Base-by-base conservation (phyloP, 805 yeast genomes). In the Myxozyma kluyveri region DNA sequence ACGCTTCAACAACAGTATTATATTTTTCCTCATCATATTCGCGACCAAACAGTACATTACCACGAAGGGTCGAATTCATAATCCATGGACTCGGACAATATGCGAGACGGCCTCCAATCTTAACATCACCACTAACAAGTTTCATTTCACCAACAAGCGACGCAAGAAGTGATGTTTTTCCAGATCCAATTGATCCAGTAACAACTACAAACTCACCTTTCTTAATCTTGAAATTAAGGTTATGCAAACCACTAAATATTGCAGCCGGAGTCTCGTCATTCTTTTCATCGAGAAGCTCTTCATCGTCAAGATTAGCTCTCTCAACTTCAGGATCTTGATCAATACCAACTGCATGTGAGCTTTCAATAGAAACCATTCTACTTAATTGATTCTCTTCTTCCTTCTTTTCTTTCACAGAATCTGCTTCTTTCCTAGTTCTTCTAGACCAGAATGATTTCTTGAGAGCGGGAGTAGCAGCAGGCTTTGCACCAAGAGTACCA, bases 181-280 rank as follows among this genome's bases (percentile, higher is more conserved):
- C 96, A 2, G 88, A 75, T 2, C 96, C 96, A 62, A 88, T 85
- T 1, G 83, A 69, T 14, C 96, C 96, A 0, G 91, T 85, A 23
- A 86, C 75, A 53, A 85, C 84, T 5, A 88, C 70, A 46, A 89
- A 79, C 63, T 87, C 95, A 21, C 86, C 86, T 50, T 77, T 78
- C 39, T 72, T 67, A 42, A 88, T 71, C 1, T 68, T 64, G 19
- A 88, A 66, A 57, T 81, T 73, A 52, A 88, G 67, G 62, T 83
- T 60, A 39, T 60, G 51, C 63, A 82, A 62, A 2, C 53, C 57
- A 24, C 40, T 27, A 27, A 49, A 44, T 10, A 22, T 12, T 5
- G 23, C 49, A 4, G 17, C 4, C n/a, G 32, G 18, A 19, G 31
- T 43, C 26, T 37, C 35, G 18, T 38, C 24, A 18, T 18, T 33